Conservation (phyloP, 495 filamentous ascomycete genomes). For the Penicillium steckii region DNA sequence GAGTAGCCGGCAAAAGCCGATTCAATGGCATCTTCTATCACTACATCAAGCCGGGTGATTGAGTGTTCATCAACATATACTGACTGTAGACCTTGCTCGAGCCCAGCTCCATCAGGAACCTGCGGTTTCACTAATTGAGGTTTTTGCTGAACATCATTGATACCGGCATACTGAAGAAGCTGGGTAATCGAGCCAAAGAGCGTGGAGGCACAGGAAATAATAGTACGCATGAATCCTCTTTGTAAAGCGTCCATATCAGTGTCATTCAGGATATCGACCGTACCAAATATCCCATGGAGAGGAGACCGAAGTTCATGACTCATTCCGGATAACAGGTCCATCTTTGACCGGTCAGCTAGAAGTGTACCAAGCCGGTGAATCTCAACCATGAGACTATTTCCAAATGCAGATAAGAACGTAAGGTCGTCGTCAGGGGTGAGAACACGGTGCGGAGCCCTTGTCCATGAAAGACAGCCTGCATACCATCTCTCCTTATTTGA, state of each 20-base stretch:
- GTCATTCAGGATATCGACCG: conserved; percentile 58
- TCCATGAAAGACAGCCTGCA: conserved; percentile 51
- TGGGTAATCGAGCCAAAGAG: conserved; percentile 66
- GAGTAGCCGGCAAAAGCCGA: conserved; percentile 48
- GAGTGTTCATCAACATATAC: conserved; percentile 6
- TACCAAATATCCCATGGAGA: conserved; percentile 60
- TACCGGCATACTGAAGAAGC: conserved; percentile 51
- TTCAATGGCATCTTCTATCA: conserved; percentile 56
- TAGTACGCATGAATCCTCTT: conserved; percentile 54
- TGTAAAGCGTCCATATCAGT: conserved; percentile 49
- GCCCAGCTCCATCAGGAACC: neutral
- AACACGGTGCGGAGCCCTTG: conserved; percentile 34
- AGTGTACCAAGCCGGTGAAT: conserved; percentile 48
- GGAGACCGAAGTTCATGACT: conserved; percentile 67
- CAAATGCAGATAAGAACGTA: conserved; percentile 51
- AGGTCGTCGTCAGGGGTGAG: conserved; percentile 39
- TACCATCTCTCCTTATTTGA: conserved; percentile 23
- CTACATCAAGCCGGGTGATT: conserved; percentile 33
- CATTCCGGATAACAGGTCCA: conserved; percentile 63
- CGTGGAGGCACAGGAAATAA: conserved; percentile 61
- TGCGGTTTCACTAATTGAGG: no score
- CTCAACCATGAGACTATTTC: conserved; percentile 59
- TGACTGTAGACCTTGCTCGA: neutral
- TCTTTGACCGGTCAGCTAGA: conserved; percentile 50
- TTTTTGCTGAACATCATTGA: conserved; percentile 17